phyloP scores from a whole-genome alignment of 331 rosid species.

The Acacia concinna region DNA sequence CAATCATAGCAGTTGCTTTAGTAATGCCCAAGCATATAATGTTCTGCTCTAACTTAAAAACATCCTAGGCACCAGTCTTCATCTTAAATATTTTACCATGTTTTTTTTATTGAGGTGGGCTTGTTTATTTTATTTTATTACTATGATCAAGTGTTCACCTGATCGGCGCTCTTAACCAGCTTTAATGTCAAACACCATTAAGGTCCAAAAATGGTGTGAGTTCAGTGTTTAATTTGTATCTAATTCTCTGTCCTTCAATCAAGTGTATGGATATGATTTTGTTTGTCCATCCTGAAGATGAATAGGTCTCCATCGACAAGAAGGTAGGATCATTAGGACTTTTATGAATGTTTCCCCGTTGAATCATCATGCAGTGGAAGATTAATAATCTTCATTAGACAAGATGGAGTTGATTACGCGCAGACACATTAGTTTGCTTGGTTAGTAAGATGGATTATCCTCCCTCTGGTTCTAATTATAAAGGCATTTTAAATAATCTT shows the following conservation, averaged over 20 bases:
- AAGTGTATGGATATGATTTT: conserved; percentile 1
- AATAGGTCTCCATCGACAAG: neutral
- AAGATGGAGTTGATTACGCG: neutral
- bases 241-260: neutral
- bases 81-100: conserved; percentile 31
- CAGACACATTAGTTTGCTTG: neutral
- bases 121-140: conserved; percentile 17
- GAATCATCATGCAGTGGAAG: neutral
- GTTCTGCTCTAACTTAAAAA: conserved; percentile 46
- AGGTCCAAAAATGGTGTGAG: neutral
- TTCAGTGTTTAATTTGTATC: conserved; percentile 1
- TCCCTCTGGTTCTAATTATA: too few species aligned
- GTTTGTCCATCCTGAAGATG: neutral
- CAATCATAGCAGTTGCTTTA: conserved; percentile 36
- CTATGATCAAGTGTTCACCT: neutral
- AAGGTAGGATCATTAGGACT: neutral
- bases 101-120: neutral
- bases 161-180: neutral
- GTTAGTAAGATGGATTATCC: neutral
- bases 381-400: neutral
- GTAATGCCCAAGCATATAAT: conserved; percentile 35
- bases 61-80: conserved; percentile 42
- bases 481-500: too few species aligned
- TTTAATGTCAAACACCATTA: conserved; percentile 8
- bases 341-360: neutral